Percentiles rank a stretch among this genome's conserved stretches.
These are phyloP conservation scores for Stachybotrys chartarum DNA, from an alignment of 2,329 filamentous ascomycete species.

Conservation along the genomic window DNA sequence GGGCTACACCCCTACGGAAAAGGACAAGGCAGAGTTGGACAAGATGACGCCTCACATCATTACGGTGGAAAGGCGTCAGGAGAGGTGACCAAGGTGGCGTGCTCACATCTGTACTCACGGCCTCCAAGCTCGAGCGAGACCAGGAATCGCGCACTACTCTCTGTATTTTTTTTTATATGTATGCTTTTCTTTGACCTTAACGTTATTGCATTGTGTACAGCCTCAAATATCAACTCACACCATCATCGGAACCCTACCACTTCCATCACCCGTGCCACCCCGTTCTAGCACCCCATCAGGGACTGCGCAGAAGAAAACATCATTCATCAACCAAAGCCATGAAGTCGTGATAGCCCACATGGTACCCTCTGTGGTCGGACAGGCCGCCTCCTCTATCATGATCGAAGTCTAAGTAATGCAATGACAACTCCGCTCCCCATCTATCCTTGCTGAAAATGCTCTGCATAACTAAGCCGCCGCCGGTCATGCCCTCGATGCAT, in stretches of 20 bases:
- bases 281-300: conserved; percentile 9
- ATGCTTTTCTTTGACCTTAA: not conserved
- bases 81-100: not conserved
- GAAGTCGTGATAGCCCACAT: conserved; percentile 23
- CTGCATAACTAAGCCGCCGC: conserved; percentile 20
- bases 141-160: not conserved
- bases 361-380: conserved; percentile 17
- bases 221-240: not conserved
- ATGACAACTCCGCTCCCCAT: conserved; percentile 26
- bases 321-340: conserved; percentile 27
- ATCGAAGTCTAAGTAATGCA: conserved; percentile 31
- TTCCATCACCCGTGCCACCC: not conserved
- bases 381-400: conserved; percentile 28
- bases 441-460: conserved; percentile 30
- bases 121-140: not conserved
- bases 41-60: conserved; percentile 55
- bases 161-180: not conserved
- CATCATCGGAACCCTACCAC: not conserved
- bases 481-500: conserved; percentile 15
- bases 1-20: conserved; percentile 63
- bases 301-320: conserved; percentile 12
- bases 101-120: not conserved
- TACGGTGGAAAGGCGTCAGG: conserved; percentile 39
- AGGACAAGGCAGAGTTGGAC: conserved; percentile 63
- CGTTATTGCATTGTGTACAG: not conserved